Evolutionary conservation across 495 filamentous ascomycete species (phyloP), one percentile per base, ranked within the genome.

Genomic region (Cercophora scortea): DNA sequence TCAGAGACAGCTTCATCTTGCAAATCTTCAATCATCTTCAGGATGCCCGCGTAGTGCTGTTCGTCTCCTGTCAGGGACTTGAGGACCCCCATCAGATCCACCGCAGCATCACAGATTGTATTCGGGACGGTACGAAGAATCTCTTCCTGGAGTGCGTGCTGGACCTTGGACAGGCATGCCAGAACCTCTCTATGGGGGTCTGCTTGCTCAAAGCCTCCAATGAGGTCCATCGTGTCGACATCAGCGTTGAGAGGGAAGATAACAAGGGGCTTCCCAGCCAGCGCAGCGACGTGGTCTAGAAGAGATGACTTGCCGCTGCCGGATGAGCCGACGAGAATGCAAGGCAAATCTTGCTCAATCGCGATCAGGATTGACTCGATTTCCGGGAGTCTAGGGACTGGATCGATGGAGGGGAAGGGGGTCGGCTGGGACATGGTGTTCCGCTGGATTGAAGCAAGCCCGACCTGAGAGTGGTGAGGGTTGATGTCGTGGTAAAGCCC

Each of bases 191-290:
- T 79, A 33, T 82, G 71, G 46, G 88, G 78, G 64, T 97, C 90
- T 35, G 89, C 84, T 68, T 99, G 94, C 61, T 97, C 94, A 62
- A 94, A 99, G 0, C 93, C 90, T 57, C 94, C 94, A 48, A 99
- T 86, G 18, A 99, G 77, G 62, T 99, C 94, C 82, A 92, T 96
- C 13, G 92, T 88, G 67, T 99, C 94, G 45, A 92, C 88, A 55
- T 97, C 94, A 4, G 88, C 81, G 65, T 94, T 96, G 59, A 97
- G 74, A 10, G 90, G 80, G 49, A 96, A 83, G 41, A 87, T 84
- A 41, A 88, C 77, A 11, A 96, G 68, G 6, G 79, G 71, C 40
- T 84, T 84, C 25, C 93, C 92, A 49, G 78, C 77, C 32, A 86
- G 60, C 35, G 85, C 82, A 15, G 94, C 91, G n/a, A 96, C 71